These are phyloP conservation scores for Cercospora sp. DNA, from an alignment of 2,329 filamentous ascomycete genomes.

Conservation along the genomic window DNA sequence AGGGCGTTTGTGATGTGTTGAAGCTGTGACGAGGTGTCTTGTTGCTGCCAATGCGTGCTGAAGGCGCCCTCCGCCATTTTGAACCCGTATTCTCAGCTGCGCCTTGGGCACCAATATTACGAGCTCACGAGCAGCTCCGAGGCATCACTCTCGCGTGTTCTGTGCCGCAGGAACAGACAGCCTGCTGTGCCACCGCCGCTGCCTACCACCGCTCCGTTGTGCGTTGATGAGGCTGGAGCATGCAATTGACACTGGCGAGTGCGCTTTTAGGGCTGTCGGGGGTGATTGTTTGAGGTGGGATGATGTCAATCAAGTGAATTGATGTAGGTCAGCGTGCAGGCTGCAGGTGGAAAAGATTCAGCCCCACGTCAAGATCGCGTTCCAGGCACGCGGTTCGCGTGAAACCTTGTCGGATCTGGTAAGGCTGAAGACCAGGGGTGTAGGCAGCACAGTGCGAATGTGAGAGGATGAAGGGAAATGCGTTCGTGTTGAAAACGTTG, in stretches of 20 bases:
- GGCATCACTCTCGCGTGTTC: slow-evolving; percentile 4
- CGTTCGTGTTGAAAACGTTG: background rate
- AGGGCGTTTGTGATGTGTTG: slow-evolving; percentile 79
- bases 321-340: background rate
- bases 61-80: slow-evolving; percentile 21
- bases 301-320: slow-evolving; percentile 6
- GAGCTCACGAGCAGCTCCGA: slow-evolving; percentile 11
- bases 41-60: slow-evolving; percentile 27
- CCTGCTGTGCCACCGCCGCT: slow-evolving; percentile 9
- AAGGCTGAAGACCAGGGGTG: slow-evolving; percentile 4
- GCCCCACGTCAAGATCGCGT: slow-evolving; percentile 12
- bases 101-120: background rate
- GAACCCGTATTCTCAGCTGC: background rate
- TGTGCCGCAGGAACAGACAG: background rate
- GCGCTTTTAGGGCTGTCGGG: background rate
- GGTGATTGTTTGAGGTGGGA: background rate
- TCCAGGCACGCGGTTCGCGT: slow-evolving; percentile 10
- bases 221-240: background rate
- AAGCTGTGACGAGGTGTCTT: slow-evolving; percentile 42
- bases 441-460: background rate
- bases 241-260: background rate
- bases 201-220: background rate
- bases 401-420: slow-evolving; percentile 4
- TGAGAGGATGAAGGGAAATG: background rate
- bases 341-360: slow-evolving; percentile 10